Base-by-base conservation (phyloP, 352 stramenopile species). In the Globisporangium paroecandrum region DNA sequence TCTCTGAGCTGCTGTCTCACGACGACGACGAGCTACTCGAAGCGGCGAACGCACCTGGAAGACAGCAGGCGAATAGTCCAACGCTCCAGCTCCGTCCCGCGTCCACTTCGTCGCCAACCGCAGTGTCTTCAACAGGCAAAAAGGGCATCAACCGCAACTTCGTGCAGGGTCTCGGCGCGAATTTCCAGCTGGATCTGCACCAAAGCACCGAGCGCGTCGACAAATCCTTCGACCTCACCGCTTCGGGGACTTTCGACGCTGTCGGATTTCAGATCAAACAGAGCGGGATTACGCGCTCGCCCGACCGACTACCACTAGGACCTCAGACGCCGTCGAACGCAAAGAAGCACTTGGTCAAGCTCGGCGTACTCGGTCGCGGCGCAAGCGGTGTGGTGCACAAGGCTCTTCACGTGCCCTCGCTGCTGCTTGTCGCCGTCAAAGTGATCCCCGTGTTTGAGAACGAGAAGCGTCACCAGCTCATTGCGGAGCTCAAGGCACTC, bases 371-470 rank as follows among this genome's bases (percentile, higher is more conserved):
- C 22, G 87, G 87, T 2, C 83, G 86, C 36, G 92, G 92, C 10
- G 92, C 91, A 1, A 95, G 91, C 41, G 91, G 91, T 4, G 85
- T 94, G 1, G 92, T 98, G 29, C 82, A 95, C 66, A 95, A 97
- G 65, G 91, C 90, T 5, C 74, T 98, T 18, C 90, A 98, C 58
- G 84, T 97, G 10, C 91, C 89, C 5, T 95, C 92, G 43, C 69
- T 97, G 20, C 75, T 90, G 51, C 80, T 98, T 15, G 91, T 98
- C 25, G 92, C 92, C 0, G 83, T 98, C 10, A 98, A 98, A 72
- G 80, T 95, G 24, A 96, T 98, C 60, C 82, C 88, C 1, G 89
- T 98, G 4, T 95, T 95, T 63, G 91, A 98, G 64, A 85, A 90
- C 60, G 86, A 95, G 56, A 96, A 96, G 70, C 76, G 89, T 3